Base-by-base conservation (phyloP, 768 basidiomycete genomes). In the Erythrobasidium yunnanense region DNA sequence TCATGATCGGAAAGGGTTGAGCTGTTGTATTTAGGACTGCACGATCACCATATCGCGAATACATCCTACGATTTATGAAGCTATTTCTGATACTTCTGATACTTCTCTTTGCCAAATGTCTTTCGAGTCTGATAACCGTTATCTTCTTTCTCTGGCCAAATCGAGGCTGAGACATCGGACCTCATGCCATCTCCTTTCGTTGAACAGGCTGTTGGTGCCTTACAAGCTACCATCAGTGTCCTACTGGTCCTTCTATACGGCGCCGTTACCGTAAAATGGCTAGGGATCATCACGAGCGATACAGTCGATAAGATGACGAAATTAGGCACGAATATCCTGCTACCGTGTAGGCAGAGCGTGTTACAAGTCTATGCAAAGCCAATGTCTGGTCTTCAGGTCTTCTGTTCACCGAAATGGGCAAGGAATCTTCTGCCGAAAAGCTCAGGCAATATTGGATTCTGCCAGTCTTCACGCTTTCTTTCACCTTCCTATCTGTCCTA, bases 331-430 rank as follows among this genome's bases (percentile, higher is more conserved):
- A 35, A 46, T 32, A 45, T 66, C 42, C 53, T 66, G 23, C 52
- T 66, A 17, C 65, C 65, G 51, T 55, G 53, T 33, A 34, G 42
- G 54, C 30, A 11, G 29, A 8, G 8, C 50, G 8, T 23, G 20
- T 7, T 15, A 27, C 33, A 18, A 52, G 27, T 2, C 11, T 52
- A 18, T 52, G 15, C 51, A 27, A 13, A 52, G 8, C 6, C 33
- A 4, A 29, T 23, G 4, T 22, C 20, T 22, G 29, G 33, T 52
- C 6, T 23, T 22, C 54, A 55, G 54, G 54, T 29, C 65, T 66
- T 25, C 54, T 66, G 20, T 66, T 66, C 22, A 66, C 65, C 45
- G 52, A 66, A 23, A 66, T 66, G 65, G 65, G 65, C 15, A 55
- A 55, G n/a, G 52, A 66, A 56, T 32, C 65, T 8, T 46, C n/a